A percentile compares a stretch with the other conserved stretches of the same genome.
phyloP scores from a whole-genome alignment of 768 basidiomycete genomes.

The Cubamyces sp. region DNA sequence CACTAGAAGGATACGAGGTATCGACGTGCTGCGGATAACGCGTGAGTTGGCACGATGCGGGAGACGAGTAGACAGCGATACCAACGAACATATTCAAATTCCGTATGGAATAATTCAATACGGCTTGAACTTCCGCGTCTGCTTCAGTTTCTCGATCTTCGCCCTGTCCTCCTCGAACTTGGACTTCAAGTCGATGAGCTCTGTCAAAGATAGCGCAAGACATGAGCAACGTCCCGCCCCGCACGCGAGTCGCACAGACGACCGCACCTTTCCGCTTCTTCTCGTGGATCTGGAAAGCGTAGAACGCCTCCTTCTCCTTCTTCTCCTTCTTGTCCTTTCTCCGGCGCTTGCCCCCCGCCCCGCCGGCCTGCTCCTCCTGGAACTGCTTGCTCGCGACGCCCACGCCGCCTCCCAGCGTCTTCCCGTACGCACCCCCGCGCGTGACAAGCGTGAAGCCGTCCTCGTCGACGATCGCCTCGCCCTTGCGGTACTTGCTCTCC shows the following conservation, averaged over 20 bases:
- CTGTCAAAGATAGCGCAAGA: slow-evolving; percentile 36
- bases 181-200: slow-evolving; percentile 62
- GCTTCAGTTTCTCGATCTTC: slow-evolving; percentile 79
- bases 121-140: slow-evolving; percentile 82
- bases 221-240: no score
- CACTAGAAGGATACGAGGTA: no score
- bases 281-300: slow-evolving; percentile 90
- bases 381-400: slow-evolving; percentile 65
- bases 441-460: slow-evolving; percentile 95
- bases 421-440: slow-evolving; percentile 88
- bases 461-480: slow-evolving; percentile 89
- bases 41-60: no score
- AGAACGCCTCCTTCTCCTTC: slow-evolving; percentile 66
- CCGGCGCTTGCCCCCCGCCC: slow-evolving; percentile 40
- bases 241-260: not conserved
- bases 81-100: no score
- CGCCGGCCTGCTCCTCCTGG: slow-evolving; percentile 34
- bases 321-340: slow-evolving; percentile 71
- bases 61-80: no score
- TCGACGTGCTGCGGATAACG: no score
- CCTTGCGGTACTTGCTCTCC: slow-evolving; percentile 72
- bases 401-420: slow-evolving; percentile 83
- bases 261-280: slow-evolving; percentile 80
- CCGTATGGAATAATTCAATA: slow-evolving; percentile 52
- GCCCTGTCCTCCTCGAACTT: slow-evolving; percentile 91